Conservation (phyloP, 805 yeast species). For the Cyberlindnera petersonii region DNA sequence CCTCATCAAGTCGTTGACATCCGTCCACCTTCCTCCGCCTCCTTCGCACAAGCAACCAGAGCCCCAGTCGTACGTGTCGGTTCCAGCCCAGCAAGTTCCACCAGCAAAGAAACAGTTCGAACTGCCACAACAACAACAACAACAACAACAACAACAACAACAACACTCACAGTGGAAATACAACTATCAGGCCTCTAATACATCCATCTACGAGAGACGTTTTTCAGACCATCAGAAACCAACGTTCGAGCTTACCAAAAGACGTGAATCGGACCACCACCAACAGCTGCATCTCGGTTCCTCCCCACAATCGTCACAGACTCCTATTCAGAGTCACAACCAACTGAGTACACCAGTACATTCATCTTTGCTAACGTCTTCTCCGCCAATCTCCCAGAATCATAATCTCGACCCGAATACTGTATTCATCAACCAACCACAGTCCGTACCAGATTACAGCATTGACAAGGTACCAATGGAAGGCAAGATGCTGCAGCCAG, state of each 20-base stretch:
- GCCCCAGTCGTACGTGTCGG: neutral
- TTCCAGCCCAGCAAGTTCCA: neutral
- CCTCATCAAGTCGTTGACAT: conserved; percentile 35
- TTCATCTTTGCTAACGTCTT: conserved; percentile 5
- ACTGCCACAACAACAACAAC: too few relatives aligned
- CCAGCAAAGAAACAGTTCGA: neutral
- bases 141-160: neutral
- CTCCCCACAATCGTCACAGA: conserved; percentile 1
- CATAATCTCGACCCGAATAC: neutral
- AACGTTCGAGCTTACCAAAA: too few relatives aligned
- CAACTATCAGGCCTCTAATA: too few relatives aligned
- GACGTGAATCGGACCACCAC: conserved; percentile 2
- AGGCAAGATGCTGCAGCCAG: conserved; percentile 6
- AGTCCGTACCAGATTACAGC: neutral
- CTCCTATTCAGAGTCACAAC: conserved; percentile 1
- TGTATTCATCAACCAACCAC: neutral
- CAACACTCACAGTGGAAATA: neutral
- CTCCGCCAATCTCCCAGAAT: conserved; percentile 2
- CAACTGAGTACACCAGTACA: conserved; percentile 8
- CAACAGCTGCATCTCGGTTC: too few relatives aligned
- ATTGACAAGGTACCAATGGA: neutral
- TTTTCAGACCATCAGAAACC: too few relatives aligned
- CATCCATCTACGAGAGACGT: too few relatives aligned
- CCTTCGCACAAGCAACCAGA: conserved; percentile 3
- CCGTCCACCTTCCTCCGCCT: conserved; percentile 41